Evolutionary conservation across 108 stramenopile genomes (phyloP).

Genomic region (Ochromonas danica): DNA sequence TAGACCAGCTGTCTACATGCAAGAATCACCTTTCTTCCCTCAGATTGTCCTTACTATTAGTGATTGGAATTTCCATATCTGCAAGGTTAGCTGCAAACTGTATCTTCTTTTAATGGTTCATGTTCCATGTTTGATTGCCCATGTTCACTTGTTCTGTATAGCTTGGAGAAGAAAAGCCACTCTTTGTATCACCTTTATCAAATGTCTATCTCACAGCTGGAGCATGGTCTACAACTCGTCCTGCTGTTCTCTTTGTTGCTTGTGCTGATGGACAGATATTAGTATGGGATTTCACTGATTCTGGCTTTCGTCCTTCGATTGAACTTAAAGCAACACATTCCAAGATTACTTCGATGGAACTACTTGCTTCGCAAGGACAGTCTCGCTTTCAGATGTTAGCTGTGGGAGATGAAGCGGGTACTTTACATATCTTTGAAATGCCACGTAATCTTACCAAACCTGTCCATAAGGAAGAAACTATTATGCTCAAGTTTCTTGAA

Average conservation of each 20-base stretch:
- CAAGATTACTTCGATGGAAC: constrained; percentile 61
- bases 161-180: constrained; percentile 44
- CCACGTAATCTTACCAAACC: constrained; percentile 56
- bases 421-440: constrained; percentile 63
- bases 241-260: constrained; percentile 57
- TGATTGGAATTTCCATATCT: constrained; percentile 61
- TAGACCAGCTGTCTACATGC: constrained; percentile 51
- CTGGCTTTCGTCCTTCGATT: constrained; percentile 52
- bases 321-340: constrained; percentile 52
- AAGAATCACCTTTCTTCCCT: constrained; percentile 62
- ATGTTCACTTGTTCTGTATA: background rate
- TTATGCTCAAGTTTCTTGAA: constrained; percentile 59
- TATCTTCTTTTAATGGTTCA: background rate
- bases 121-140: background rate
- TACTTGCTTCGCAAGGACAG: constrained; percentile 44
- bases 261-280: constrained; percentile 60
- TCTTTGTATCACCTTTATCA: constrained; percentile 52
- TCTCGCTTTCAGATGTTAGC: constrained; percentile 56
- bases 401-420: constrained; percentile 60
- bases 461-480: constrained; percentile 47
- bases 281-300: constrained; percentile 67
- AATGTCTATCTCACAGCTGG: constrained; percentile 54
- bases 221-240: constrained; percentile 59
- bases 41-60: constrained; percentile 57
- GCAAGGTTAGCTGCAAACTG: constrained; percentile 45